phyloP scores from a whole-genome alignment of 768 basidiomycete species.

The Phaeotremella fagi region DNA sequence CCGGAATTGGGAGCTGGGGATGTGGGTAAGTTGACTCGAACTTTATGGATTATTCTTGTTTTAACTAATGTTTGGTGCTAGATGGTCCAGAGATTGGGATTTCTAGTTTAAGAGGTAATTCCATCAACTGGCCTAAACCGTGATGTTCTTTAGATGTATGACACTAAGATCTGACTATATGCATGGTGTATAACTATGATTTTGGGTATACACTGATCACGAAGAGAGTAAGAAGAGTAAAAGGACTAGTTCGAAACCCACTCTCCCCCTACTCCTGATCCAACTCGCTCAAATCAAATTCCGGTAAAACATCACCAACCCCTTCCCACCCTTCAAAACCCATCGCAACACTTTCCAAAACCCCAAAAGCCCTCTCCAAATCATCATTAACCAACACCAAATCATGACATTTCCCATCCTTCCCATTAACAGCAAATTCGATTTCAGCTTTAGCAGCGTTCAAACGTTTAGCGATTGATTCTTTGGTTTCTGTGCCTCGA shows the following conservation, averaged over 20 bases:
- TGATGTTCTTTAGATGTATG: neutral
- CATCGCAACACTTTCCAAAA: constrained; percentile 71
- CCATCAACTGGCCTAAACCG: neutral
- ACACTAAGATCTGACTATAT: neutral
- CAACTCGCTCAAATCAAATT: constrained; percentile 39
- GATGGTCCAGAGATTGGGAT: neutral
- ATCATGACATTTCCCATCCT: constrained; percentile 56
- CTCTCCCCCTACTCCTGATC: constrained; percentile 4
- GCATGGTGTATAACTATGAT: neutral
- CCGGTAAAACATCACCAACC: constrained; percentile 63
- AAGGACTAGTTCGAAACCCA: neutral
- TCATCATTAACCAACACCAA: constrained; percentile 86
- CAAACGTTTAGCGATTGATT: constrained; percentile 67
- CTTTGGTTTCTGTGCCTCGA: constrained; percentile 78
- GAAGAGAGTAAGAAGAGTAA: neutral
- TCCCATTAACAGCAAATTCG: constrained; percentile 70
- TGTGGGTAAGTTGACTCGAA: constrained; percentile 29
- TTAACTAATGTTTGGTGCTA: neutral
- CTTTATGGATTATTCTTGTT: too few relatives aligned
- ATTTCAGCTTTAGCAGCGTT: constrained; percentile 74
- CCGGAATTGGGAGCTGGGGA: constrained; percentile 30
- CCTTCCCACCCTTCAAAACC: constrained; percentile 66
- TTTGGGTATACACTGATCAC: neutral
- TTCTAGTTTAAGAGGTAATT: neutral
- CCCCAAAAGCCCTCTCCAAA: constrained; percentile 69